Percentiles rank a stretch among this genome's conserved stretches.
Evolutionary conservation across 2,329 filamentous ascomycete species (phyloP).

Genomic region (Arthrobotrys sphaeroides): DNA sequence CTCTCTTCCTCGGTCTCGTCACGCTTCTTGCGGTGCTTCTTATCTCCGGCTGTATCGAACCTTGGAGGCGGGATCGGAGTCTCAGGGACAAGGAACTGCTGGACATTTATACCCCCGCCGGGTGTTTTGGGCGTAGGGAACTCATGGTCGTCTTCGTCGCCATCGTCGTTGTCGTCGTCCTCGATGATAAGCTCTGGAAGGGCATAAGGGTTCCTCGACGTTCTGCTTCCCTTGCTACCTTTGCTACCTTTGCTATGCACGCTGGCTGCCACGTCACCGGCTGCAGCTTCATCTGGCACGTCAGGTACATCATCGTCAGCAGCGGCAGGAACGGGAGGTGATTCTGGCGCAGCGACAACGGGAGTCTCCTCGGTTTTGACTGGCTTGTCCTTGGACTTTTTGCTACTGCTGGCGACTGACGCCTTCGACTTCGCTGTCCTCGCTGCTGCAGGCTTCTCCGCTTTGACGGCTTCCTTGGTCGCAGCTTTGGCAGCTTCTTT

Average conservation of each 20-base stretch:
- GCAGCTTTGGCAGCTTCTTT: slow-evolving; percentile 34
- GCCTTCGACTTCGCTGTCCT: neutral
- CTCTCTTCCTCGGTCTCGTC: slow-evolving; percentile 49
- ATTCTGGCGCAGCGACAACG: slow-evolving; percentile 20
- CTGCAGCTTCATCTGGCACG: slow-evolving; percentile 36
- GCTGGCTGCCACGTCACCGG: slow-evolving; percentile 20
- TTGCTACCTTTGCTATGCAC: slow-evolving; percentile 40
- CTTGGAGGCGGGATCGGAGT: slow-evolving; percentile 30
- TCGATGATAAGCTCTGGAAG: slow-evolving; percentile 49
- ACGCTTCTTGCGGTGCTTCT: slow-evolving; percentile 45
- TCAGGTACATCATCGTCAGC: slow-evolving; percentile 38
- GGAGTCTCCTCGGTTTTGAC: slow-evolving; percentile 26
- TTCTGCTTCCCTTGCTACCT: slow-evolving; percentile 34
- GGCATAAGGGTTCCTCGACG: slow-evolving; percentile 37
- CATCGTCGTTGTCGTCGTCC: slow-evolving; percentile 38
- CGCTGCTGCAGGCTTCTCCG: slow-evolving; percentile 10
- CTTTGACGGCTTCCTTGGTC: slow-evolving; percentile 11
- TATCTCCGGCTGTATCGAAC: slow-evolving; percentile 38
- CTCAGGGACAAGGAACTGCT: slow-evolving; percentile 48
- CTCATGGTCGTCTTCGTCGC: slow-evolving; percentile 25
- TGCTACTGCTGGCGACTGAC: slow-evolving; percentile 8
- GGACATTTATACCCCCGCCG: slow-evolving; percentile 46
- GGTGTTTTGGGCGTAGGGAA: slow-evolving; percentile 38
- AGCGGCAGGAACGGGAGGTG: slow-evolving; percentile 6
- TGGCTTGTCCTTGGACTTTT: slow-evolving; percentile 21